Evolutionary conservation across 768 basidiomycete species (phyloP).

Genomic region (Hydnum rufescens): DNA sequence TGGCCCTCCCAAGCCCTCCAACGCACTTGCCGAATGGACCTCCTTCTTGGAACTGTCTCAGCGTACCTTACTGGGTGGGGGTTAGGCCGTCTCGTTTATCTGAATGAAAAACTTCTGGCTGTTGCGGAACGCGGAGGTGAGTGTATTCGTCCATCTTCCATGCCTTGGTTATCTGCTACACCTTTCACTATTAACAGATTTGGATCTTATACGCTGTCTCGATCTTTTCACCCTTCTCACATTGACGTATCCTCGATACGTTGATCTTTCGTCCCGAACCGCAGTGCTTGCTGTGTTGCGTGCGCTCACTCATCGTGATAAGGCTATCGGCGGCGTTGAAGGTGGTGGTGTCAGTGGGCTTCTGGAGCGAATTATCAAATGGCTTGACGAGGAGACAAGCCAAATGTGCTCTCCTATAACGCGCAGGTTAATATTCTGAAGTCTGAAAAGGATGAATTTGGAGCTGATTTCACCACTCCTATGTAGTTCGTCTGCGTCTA

Average conservation of each 20-base stretch:
- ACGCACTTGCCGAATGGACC: background rate
- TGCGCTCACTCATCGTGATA: conserved; percentile 44
- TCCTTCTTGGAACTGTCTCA: background rate
- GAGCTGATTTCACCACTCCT: too few relatives aligned
- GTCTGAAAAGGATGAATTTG: too few relatives aligned
- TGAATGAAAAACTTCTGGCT: conserved; percentile 39
- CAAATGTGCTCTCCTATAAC: conserved; percentile 38
- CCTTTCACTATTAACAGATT: background rate
- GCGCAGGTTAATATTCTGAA: too few relatives aligned
- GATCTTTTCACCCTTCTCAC: conserved; percentile 59
- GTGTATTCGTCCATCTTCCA: conserved; percentile 6
- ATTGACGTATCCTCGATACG: conserved; percentile 59
- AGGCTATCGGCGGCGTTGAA: conserved; percentile 23
- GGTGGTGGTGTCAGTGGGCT: conserved; percentile 35
- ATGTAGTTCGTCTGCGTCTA: conserved; percentile 37
- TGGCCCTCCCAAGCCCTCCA: background rate
- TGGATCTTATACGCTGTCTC: conserved; percentile 27
- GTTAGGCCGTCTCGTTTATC: conserved; percentile 33
- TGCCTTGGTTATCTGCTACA: background rate
- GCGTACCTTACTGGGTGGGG: conserved; percentile 25
- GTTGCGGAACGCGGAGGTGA: conserved; percentile 40
- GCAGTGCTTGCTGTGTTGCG: conserved; percentile 51
- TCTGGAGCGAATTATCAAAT: conserved; percentile 44
- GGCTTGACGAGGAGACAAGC: conserved; percentile 49
- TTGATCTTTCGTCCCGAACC: conserved; percentile 46